phyloP scores from a whole-genome alignment of 2,329 filamentous ascomycete species.

The Sporothrix dimorphospora region DNA sequence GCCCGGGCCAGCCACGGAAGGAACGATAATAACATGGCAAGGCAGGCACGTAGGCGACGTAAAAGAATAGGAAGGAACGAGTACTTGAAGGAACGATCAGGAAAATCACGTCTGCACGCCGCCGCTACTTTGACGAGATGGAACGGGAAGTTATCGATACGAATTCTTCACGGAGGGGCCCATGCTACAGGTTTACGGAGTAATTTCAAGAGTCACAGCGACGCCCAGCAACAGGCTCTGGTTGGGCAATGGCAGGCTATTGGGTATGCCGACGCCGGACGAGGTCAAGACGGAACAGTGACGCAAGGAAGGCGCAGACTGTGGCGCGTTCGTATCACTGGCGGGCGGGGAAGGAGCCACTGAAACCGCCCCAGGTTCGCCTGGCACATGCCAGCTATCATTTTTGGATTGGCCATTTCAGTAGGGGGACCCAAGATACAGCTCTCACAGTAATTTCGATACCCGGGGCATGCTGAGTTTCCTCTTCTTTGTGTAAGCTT shows the following conservation, averaged over 20 bases:
- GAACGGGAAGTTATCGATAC: not conserved
- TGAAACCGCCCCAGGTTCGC: not conserved
- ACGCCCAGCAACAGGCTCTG: not conserved
- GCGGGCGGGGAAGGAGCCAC: constrained; percentile 9
- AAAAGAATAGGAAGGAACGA: constrained; percentile 22
- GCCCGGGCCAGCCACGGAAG: not conserved
- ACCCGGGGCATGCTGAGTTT: not conserved
- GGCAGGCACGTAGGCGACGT: not conserved
- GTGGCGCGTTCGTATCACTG: not conserved
- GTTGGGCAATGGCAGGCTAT: not conserved
- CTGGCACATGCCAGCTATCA: constrained; percentile 23
- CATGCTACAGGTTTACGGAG: not conserved
- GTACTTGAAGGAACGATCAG: not conserved
- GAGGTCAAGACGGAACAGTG: not conserved
- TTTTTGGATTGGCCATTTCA: constrained; percentile 9
- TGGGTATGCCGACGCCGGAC: constrained; percentile 5
- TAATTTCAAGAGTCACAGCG: not conserved
- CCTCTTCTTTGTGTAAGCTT: not conserved
- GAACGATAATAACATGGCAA: not conserved
- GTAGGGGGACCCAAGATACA: constrained; percentile 8
- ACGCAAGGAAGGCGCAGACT: constrained; percentile 14
- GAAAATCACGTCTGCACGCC: constrained; percentile 8
- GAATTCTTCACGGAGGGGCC: not conserved
- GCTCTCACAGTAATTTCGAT: constrained; percentile 5
- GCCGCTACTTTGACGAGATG: not conserved